Conservation (phyloP, 83 land plant species). For the Picea abies region DNA sequence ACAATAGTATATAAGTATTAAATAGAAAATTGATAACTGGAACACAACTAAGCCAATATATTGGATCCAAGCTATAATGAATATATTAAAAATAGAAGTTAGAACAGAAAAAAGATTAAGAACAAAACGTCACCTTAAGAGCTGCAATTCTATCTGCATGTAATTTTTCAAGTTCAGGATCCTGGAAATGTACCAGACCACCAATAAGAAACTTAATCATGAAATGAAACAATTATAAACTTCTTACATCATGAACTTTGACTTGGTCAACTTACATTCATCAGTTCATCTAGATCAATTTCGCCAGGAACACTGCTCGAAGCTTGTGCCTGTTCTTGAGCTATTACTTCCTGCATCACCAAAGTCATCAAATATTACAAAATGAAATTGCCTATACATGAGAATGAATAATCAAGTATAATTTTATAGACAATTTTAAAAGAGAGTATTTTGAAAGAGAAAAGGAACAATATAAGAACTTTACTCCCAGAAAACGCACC, state of each 20-base stretch:
- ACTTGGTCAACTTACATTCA: constrained; percentile 74
- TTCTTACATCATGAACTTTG: background rate
- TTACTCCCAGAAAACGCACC: background rate
- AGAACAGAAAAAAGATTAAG: too few relatives aligned
- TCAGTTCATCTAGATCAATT: constrained; percentile 93
- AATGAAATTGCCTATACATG: background rate
- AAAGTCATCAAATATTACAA: background rate
- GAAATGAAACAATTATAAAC: background rate
- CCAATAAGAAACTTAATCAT: background rate
- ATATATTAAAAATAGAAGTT: too few relatives aligned
- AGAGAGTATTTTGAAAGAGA: background rate
- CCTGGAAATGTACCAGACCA: constrained; percentile 44
- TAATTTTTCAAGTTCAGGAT: constrained; percentile 95
- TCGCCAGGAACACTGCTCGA: constrained; percentile 55
- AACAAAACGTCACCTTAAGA: constrained; percentile 65
- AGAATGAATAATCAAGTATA: background rate
- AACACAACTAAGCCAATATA: too few relatives aligned
- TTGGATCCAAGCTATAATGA: too few relatives aligned
- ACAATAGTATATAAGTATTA: too few relatives aligned
- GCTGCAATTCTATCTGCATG: constrained; percentile 99
- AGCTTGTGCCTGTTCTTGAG: constrained; percentile 59
- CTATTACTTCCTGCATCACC: constrained; percentile 70
- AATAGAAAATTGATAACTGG: too few relatives aligned
- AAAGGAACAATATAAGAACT: background rate
- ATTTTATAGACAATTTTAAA: background rate